phyloP scores from a whole-genome alignment of 2,329 filamentous ascomycete species.

The Colletotrichum tanaceti region DNA sequence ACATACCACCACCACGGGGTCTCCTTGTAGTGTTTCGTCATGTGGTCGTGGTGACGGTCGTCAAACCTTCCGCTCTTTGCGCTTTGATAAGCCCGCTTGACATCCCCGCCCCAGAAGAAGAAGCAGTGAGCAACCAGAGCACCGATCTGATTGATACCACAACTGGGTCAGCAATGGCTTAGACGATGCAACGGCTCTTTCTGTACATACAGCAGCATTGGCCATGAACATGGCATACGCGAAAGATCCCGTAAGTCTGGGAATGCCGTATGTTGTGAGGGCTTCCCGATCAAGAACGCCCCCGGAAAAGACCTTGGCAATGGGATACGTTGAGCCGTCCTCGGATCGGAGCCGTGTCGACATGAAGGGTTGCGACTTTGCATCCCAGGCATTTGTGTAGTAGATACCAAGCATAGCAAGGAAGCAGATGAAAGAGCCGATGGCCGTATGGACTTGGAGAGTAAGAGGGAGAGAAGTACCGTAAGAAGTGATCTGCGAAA shows the following conservation, averaged over 20 bases:
- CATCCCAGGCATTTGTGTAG: slow-evolving; percentile 61
- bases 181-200: background rate
- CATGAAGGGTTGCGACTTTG: slow-evolving; percentile 64
- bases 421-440: slow-evolving; percentile 62
- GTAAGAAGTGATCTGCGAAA: slow-evolving; percentile 63
- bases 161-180: slow-evolving; percentile 1
- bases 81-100: slow-evolving; percentile 60
- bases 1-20: slow-evolving; percentile 62
- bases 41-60: slow-evolving; percentile 64
- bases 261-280: slow-evolving; percentile 57
- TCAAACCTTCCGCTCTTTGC: slow-evolving; percentile 56
- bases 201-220: slow-evolving; percentile 62
- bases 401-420: slow-evolving; percentile 63
- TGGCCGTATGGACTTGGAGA: slow-evolving; percentile 59
- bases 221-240: slow-evolving; percentile 67
- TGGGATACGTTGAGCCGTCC: slow-evolving; percentile 56
- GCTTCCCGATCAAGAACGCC: slow-evolving; percentile 56
- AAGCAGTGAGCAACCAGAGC: slow-evolving; percentile 64
- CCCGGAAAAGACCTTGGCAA: slow-evolving; percentile 53
- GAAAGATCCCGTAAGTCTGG: slow-evolving; percentile 61
- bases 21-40: slow-evolving; percentile 65
- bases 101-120: slow-evolving; percentile 67
- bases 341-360: slow-evolving; percentile 58
- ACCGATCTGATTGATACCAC: slow-evolving; percentile 64
- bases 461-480: slow-evolving; percentile 64